Evolutionary conservation across 1,284 basidiomycete genomes (phyloP), one percentile per base, ranked within the genome.

Genomic region (Sporisorium graminicola): DNA sequence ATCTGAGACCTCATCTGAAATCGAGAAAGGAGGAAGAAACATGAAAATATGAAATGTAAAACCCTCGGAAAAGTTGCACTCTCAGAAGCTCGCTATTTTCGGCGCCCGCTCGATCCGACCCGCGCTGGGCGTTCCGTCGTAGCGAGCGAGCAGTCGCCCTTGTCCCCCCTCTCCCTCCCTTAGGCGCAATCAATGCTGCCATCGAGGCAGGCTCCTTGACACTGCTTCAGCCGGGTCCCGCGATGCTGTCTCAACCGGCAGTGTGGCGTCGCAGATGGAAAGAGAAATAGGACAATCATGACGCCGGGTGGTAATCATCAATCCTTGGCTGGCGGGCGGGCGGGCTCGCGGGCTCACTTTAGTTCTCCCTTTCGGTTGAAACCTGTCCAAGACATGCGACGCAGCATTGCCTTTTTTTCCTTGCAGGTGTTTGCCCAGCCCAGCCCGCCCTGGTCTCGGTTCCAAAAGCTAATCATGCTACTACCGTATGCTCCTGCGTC

Each of bases 101-200:
- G 49, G 49, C 49, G 49, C 49, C 29, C 49, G 49, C 49, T 50
- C 49, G 18, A 50, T 50, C n/a, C 49, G 29, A 50, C 27, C 29
- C 29, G 49, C 49, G 49, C 49, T 50, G 49, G 29, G 49, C 49
- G 49, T 50, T 50, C 24, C 26, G 47, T 29, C 47, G 27, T 49
- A 50, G 49, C 27, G 49, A 50, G 49, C 27, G 49, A 50, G 29
- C 40, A 43, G 40, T n/a, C 18, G 40, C n/a, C 37, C 2, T 3
- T 3, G 13, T 5, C 37, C 13, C 13, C 12, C 7, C 33, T 18
- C 37, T 5, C 18, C 22, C 18, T 20, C 27, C 13, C 31, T n/a
- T 9, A n/a, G 49, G 40, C 40, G n/a, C 18, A 43, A 43, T 43
- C 7, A 16, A 40, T 7, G 6, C 14, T 43, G 40, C 40, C n/a